Evolutionary conservation across 2,329 filamentous ascomycete genomes (phyloP).

Genomic region (Calonectria pseudoreteaudii): DNA sequence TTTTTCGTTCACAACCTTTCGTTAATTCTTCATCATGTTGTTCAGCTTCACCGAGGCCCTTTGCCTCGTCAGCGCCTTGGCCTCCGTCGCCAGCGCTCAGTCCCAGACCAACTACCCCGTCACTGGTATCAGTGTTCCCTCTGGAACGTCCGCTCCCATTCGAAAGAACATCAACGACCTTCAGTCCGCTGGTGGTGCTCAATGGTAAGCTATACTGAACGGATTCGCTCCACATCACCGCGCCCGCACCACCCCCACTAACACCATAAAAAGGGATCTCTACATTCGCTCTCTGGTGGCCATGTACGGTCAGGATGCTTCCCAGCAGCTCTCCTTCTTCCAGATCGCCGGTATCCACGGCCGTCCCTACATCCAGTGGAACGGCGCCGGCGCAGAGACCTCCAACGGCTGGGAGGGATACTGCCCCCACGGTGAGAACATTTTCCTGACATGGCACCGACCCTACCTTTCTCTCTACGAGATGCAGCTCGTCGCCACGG

Average conservation of each 20-base stretch:
- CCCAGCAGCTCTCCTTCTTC: conserved; percentile 61
- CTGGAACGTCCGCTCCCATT: conserved; percentile 58
- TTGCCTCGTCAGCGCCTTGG: background rate
- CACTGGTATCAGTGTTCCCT: conserved; percentile 77
- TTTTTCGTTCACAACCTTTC: background rate
- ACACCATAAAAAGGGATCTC: conserved; percentile 54
- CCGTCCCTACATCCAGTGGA: conserved; percentile 56
- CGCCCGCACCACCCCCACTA: too few relatives aligned
- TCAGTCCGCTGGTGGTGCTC: conserved; percentile 11
- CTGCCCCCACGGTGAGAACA: conserved; percentile 61
- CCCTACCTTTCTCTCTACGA: conserved; percentile 67
- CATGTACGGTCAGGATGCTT: conserved; percentile 55
- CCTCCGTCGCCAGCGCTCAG: background rate
- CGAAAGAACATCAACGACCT: conserved; percentile 25
- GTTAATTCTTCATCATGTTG: conserved; percentile 1
- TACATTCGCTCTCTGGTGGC: conserved; percentile 60
- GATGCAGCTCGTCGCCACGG: conserved; percentile 33
- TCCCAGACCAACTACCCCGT: conserved; percentile 74
- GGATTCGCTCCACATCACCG: too few relatives aligned
- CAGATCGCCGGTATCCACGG: conserved; percentile 62
- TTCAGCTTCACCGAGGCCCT: background rate
- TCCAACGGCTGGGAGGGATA: conserved; percentile 53
- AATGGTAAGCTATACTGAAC: conserved; percentile 6
- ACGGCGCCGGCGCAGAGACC: conserved; percentile 48
- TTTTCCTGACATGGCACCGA: conserved; percentile 68